Evolutionary conservation across 768 basidiomycete species (phyloP).

Genomic region (Boletus pseudopeckii): DNA sequence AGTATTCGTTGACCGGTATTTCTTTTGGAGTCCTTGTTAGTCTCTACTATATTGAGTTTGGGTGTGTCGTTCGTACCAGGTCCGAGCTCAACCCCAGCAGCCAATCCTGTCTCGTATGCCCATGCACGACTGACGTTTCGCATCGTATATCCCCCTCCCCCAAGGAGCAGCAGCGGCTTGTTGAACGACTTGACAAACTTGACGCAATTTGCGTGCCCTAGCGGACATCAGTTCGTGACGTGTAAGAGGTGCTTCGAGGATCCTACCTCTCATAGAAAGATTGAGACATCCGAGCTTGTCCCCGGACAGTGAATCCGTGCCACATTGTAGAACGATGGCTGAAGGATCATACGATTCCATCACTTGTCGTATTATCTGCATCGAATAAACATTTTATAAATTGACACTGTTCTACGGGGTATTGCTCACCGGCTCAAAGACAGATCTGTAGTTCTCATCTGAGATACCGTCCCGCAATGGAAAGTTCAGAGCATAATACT

Average conservation of each 20-base stretch:
- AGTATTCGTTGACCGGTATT: constrained; percentile 98
- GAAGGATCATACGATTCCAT: constrained; percentile 95
- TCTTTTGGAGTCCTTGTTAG: constrained; percentile 45
- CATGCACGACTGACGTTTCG: constrained; percentile 94
- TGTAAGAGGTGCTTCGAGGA: neutral
- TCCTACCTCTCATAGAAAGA: constrained; percentile 85
- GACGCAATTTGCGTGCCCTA: constrained; percentile 96
- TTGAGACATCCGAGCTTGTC: constrained; percentile 97
- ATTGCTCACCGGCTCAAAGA: constrained; percentile 85
- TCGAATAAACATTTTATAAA: neutral
- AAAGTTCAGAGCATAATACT: constrained; percentile 92
- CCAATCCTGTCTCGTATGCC: constrained; percentile 97
- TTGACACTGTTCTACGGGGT: neutral
- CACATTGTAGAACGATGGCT: constrained; percentile 95
- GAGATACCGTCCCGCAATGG: constrained; percentile 93
- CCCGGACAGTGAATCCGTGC: constrained; percentile 93
- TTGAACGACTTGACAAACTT: constrained; percentile 96
- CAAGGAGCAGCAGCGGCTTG: constrained; percentile 88
- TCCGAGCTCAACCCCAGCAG: constrained; percentile 93
- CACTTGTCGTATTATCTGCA: constrained; percentile 84
- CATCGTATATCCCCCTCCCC: constrained; percentile 98
- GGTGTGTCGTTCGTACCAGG: constrained; percentile 49
- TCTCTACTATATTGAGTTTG: neutral
- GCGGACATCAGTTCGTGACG: neutral
- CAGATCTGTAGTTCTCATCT: constrained; percentile 90